Evolutionary conservation across 2,329 filamentous ascomycete species (phyloP).

Genomic region (Xylariaceae sp.): DNA sequence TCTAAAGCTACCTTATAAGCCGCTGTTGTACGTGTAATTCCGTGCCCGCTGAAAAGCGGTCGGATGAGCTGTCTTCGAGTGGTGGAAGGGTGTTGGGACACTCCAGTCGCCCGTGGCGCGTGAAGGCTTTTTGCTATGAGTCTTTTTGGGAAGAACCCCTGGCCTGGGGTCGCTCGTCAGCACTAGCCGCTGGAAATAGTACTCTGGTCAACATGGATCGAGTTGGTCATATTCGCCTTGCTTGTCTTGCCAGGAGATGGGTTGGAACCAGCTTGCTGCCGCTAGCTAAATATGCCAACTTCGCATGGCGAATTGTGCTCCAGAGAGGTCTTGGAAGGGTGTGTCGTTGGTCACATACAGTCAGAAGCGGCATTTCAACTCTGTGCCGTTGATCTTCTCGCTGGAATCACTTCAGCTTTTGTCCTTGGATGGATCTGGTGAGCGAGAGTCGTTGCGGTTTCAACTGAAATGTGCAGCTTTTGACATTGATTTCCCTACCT

Average conservation of each 20-base stretch:
- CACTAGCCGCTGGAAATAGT: conserved; percentile 57
- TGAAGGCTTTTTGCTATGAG: conserved; percentile 65
- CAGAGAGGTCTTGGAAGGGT: conserved; percentile 39
- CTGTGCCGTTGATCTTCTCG: conserved; percentile 32
- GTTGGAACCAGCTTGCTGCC: conserved; percentile 24
- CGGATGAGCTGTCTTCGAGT: conserved; percentile 32
- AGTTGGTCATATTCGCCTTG: conserved; percentile 26
- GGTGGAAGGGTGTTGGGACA: conserved; percentile 48
- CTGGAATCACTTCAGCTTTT: conserved; percentile 38
- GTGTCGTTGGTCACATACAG: conserved; percentile 45
- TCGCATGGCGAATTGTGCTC: conserved; percentile 23
- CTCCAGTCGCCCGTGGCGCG: conserved; percentile 54
- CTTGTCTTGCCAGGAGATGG: conserved; percentile 29
- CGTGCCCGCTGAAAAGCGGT: conserved; percentile 48
- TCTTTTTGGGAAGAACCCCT: conserved; percentile 69
- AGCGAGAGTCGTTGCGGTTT: conserved; percentile 39
- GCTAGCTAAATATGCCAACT: conserved; percentile 21
- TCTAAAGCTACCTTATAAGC: conserved; percentile 63
- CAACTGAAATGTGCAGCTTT: conserved; percentile 43
- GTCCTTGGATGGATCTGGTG: conserved; percentile 21
- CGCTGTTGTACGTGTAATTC: conserved; percentile 31
- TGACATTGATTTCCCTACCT: conserved; percentile 32
- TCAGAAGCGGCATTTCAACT: conserved; percentile 39
- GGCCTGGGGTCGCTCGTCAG: conserved; percentile 70
- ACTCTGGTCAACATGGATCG: conserved; percentile 44